Percentiles rank a stretch among this genome's conserved stretches.
Evolutionary conservation across 108 stramenopile genomes (phyloP).

Genomic region (Nitzschia sp.): DNA sequence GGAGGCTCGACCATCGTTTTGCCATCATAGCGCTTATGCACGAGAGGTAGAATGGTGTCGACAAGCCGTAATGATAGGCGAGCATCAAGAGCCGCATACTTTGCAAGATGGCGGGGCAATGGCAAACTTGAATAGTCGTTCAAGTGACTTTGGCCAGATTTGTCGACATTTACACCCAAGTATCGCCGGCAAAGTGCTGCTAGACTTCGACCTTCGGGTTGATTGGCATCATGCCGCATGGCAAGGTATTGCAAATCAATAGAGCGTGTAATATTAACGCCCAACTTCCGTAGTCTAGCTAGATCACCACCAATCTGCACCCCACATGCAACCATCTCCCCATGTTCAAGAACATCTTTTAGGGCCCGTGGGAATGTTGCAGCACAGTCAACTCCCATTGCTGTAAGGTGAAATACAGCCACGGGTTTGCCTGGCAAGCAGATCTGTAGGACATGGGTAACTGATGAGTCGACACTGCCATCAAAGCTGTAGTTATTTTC

Average conservation of each 20-base stretch:
- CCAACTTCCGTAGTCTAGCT: neutral
- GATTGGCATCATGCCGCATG: neutral
- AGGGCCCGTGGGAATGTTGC: neutral
- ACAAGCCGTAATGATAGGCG: neutral
- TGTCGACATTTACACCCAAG: neutral
- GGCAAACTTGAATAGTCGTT: neutral
- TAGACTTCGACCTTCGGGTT: neutral
- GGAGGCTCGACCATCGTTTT: neutral
- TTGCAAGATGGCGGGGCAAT: neutral
- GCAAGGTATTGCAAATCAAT: neutral
- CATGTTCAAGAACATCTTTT: neutral
- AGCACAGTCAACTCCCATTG: neutral
- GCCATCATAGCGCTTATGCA: neutral
- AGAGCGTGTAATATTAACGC: neutral
- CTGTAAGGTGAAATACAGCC: neutral
- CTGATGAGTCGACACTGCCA: neutral
- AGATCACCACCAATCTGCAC: neutral
- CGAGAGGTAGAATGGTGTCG: neutral
- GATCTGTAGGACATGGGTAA: neutral
- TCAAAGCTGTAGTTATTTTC: neutral
- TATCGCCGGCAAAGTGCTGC: neutral
- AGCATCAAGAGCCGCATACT: neutral
- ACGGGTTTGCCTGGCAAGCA: neutral
- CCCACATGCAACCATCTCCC: neutral
- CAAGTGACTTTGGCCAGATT: neutral